phyloP scores from a whole-genome alignment of 805 yeast genomes.

The Candida railenensis region DNA sequence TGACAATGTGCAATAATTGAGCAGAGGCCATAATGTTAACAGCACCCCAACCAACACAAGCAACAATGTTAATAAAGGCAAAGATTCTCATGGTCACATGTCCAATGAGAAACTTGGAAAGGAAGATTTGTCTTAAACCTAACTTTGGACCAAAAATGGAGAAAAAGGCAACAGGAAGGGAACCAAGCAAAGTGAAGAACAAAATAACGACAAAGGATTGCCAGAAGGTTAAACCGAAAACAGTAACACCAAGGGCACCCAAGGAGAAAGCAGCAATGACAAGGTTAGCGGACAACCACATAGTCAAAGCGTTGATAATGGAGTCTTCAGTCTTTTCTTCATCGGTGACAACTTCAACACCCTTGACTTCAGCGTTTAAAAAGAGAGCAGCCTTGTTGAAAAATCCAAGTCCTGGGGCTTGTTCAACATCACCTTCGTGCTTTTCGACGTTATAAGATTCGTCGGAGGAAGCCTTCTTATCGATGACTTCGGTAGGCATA shows the following conservation, averaged over 20 bases:
- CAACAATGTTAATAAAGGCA: conserved; percentile 72
- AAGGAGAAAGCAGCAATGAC: conserved; percentile 80
- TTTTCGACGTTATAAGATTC: conserved; percentile 25
- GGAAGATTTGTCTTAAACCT: conserved; percentile 85
- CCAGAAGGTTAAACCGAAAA: conserved; percentile 71
- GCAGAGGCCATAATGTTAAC: conserved; percentile 90
- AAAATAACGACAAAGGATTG: conserved; percentile 64
- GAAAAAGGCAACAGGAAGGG: conserved; percentile 76
- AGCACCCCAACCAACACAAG: conserved; percentile 96
- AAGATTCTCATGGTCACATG: conserved; percentile 72
- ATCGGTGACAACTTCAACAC: conserved; percentile 79
- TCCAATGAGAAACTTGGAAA: conserved; percentile 78
- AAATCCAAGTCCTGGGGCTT: conserved; percentile 23
- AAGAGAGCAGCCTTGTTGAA: conserved; percentile 31
- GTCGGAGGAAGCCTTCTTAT: conserved; percentile 22
- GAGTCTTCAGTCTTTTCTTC: conserved; percentile 72
- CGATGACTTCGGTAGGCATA: not conserved
- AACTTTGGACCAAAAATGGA: conserved; percentile 80
- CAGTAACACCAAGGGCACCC: conserved; percentile 62
- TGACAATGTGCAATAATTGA: conserved; percentile 75
- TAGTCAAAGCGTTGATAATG: conserved; percentile 68
- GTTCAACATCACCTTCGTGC: conserved; percentile 25
- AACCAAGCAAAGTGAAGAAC: conserved; percentile 74
- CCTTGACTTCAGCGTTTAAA: conserved; percentile 53
- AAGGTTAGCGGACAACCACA: conserved; percentile 92